phyloP scores from a whole-genome alignment of 352 stramenopile genomes.

The Phytopythium sindhum region DNA sequence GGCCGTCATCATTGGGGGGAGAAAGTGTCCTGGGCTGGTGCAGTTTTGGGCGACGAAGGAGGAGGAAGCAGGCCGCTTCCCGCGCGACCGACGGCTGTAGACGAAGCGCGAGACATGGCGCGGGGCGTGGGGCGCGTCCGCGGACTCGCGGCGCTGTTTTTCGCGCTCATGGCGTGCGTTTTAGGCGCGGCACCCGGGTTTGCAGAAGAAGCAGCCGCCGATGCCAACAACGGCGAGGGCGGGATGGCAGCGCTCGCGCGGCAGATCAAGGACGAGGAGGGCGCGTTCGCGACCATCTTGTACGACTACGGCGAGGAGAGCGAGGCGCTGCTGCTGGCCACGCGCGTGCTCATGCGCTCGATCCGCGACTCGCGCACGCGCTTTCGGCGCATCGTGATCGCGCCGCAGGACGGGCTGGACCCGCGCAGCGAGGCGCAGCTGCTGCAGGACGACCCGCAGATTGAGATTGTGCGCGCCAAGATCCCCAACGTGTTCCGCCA shows the following conservation, averaged over 20 bases:
- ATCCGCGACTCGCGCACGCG: slow-evolving; percentile 65
- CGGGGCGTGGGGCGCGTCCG: not conserved
- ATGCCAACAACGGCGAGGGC: not conserved
- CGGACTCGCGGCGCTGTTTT: not conserved
- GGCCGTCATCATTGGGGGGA: not conserved
- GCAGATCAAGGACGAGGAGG: slow-evolving; percentile 18
- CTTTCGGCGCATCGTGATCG: slow-evolving; percentile 69
- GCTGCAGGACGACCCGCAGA: slow-evolving; percentile 44
- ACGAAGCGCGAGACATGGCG: not conserved
- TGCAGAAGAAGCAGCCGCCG: not conserved
- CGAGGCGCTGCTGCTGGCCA: slow-evolving; percentile 56
- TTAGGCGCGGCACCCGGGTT: not conserved
- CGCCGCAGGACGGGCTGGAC: slow-evolving; percentile 58
- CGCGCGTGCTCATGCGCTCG: slow-evolving; percentile 64
- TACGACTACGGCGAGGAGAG: slow-evolving; percentile 65
- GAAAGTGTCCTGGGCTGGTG: not conserved
- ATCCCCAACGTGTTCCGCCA: slow-evolving; percentile 71
- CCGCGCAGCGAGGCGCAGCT: slow-evolving; percentile 34
- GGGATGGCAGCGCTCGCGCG: slow-evolving; percentile 9
- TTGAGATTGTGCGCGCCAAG: slow-evolving; percentile 63
- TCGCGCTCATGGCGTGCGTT: not conserved
- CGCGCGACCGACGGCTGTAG: not conserved
- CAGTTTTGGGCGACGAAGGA: not conserved
- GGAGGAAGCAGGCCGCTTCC: not conserved
- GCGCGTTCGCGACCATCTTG: slow-evolving; percentile 65